These are phyloP conservation scores for Oxytropis ochrocephala DNA, from an alignment of 306 rosid species.

Conservation along the genomic window DNA sequence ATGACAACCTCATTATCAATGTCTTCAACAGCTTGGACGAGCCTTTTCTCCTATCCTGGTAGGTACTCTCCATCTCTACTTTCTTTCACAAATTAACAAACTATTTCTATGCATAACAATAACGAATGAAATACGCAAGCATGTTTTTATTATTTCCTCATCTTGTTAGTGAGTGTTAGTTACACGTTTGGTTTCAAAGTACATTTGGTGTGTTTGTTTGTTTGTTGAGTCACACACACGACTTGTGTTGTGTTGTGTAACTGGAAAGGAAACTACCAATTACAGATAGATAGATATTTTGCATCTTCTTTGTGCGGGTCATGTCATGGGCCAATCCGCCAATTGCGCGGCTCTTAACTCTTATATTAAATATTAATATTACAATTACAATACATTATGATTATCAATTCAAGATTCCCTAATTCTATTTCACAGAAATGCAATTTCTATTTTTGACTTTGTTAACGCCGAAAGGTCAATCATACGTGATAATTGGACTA, in stretches of 20 bases:
- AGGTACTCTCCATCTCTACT: neutral
- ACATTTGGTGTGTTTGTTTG: neutral
- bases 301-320: neutral
- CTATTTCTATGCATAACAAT: neutral
- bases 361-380: neutral
- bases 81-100: neutral
- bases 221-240: constrained; percentile 21
- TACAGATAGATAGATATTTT: neutral
- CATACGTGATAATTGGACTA: neutral
- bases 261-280: neutral
- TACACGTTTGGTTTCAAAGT: neutral
- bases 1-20: constrained; percentile 89
- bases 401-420: too few species aligned
- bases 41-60: constrained; percentile 90
- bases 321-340: neutral
- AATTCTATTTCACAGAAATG: neutral
- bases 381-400: too few species aligned
- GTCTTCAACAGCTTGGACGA: constrained; percentile 84
- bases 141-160: neutral
- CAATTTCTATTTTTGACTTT: neutral
- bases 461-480: neutral
- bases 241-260: neutral
- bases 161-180: neutral
- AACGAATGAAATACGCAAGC: neutral
- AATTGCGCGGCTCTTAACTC: neutral